Percentiles rank a stretch among this genome's conserved stretches.
Conservation (phyloP, 305 asterid species). For the Stenogyne calaminthoides region DNA sequence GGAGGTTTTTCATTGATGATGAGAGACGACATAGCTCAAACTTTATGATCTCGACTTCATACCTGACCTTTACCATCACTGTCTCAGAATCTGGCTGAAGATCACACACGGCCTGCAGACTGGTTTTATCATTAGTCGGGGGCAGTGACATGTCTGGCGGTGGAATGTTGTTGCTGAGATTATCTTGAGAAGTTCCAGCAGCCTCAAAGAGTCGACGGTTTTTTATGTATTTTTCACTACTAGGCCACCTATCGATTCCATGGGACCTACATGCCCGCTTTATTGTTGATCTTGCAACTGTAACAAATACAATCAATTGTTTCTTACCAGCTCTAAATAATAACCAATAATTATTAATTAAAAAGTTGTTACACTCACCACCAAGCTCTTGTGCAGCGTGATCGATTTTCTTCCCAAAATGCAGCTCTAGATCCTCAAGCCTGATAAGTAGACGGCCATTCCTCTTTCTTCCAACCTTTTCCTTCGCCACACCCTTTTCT, state of each 20-base stretch:
- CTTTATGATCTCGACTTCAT: background rate
- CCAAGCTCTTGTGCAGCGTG: slow-evolving; percentile 23
- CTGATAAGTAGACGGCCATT: background rate
- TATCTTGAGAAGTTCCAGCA: background rate
- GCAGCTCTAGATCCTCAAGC: slow-evolving; percentile 6
- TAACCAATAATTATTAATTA: too few species aligned
- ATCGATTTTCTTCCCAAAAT: slow-evolving; percentile 20
- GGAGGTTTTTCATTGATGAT: background rate
- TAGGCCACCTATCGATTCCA: slow-evolving; percentile 24
- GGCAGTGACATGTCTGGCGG: background rate
- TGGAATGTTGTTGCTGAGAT: background rate
- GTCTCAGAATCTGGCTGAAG: background rate
- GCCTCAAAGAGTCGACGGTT: background rate
- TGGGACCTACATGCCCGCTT: background rate
- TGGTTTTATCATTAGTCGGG: background rate
- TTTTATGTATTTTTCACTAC: background rate
- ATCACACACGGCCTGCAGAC: background rate
- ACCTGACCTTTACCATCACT: slow-evolving; percentile 13
- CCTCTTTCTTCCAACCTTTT: background rate
- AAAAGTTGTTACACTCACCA: slow-evolving; percentile 9
- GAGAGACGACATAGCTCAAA: slow-evolving; percentile 18
- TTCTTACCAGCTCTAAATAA: background rate
- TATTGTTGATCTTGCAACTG: slow-evolving; percentile 17
- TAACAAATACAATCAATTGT: background rate
- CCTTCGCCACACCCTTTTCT: background rate